phyloP scores from a whole-genome alignment of 176 grass and related monocot species.

The Paspalum notatum region DNA sequence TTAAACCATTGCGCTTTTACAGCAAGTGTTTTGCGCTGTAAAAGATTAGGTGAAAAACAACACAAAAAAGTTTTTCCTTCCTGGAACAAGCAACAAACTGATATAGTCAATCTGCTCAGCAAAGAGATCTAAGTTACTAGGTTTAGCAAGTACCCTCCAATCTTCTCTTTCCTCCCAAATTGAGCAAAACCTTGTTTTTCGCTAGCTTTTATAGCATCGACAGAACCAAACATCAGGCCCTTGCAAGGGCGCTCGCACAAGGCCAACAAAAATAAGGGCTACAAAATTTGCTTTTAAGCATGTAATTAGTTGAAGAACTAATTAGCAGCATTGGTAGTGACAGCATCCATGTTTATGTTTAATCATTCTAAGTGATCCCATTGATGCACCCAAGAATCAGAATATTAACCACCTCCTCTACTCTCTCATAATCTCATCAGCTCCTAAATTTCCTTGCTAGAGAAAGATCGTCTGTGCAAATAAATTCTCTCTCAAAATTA shows the following conservation, averaged over 20 bases:
- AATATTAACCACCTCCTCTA: background rate
- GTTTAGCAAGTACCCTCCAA: background rate
- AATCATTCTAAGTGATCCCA: background rate
- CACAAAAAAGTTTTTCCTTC: background rate
- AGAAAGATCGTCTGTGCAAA: background rate
- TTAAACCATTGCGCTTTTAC: background rate
- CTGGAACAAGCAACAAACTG: background rate
- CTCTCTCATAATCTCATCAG: background rate
- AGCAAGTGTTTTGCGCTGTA: background rate
- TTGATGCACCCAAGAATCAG: background rate
- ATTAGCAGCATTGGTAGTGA: background rate
- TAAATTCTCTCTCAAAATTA: background rate
- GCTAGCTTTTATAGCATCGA: background rate
- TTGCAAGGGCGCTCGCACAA: background rate
- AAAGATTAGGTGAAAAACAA: background rate
- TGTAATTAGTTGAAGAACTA: background rate
- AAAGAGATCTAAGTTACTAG: background rate
- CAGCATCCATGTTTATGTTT: background rate
- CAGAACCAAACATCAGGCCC: no score
- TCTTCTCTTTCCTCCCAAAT: background rate
- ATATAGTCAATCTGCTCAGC: background rate
- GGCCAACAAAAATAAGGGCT: background rate
- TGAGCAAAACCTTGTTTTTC: background rate
- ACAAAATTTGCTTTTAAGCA: background rate
- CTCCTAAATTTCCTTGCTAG: background rate